These are phyloP conservation scores for Hypoxylon trugodes DNA, from an alignment of 495 filamentous ascomycete species.

Conservation along the genomic window DNA sequence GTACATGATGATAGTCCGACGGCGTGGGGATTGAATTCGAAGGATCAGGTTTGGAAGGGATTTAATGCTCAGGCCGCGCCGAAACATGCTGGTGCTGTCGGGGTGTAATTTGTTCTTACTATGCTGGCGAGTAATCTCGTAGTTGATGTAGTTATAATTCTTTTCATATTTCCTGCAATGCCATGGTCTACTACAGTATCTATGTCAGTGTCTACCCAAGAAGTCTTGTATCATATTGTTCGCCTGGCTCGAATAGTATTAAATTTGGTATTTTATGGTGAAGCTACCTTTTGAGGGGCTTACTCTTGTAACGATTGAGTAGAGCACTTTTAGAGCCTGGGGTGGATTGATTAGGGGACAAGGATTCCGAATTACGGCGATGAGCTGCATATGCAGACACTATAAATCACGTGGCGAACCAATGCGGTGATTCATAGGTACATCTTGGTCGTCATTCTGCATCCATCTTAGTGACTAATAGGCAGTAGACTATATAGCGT, in stretches of 20 bases:
- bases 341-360: neutral
- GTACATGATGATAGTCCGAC: constrained; percentile 56
- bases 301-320: neutral
- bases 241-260: neutral
- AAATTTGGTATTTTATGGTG: too few relatives aligned
- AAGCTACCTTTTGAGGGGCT: too few relatives aligned
- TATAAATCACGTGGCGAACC: constrained; percentile 8
- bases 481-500: neutral
- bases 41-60: constrained; percentile 23
- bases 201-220: neutral
- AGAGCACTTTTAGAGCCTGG: neutral
- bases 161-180: too few relatives aligned
- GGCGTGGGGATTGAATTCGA: constrained; percentile 57
- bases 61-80: constrained; percentile 31
- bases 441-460: neutral
- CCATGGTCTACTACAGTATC: neutral
- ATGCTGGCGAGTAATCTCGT: neutral
- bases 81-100: constrained; percentile 28
- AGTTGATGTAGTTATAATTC: too few relatives aligned
- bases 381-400: neutral
- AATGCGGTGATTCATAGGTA: neutral
- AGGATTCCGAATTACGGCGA: neutral
- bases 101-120: neutral
- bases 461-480: neutral
- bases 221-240: neutral